Conservation (phyloP, 208 protist genomes). For the Crithidia expoeki region DNA sequence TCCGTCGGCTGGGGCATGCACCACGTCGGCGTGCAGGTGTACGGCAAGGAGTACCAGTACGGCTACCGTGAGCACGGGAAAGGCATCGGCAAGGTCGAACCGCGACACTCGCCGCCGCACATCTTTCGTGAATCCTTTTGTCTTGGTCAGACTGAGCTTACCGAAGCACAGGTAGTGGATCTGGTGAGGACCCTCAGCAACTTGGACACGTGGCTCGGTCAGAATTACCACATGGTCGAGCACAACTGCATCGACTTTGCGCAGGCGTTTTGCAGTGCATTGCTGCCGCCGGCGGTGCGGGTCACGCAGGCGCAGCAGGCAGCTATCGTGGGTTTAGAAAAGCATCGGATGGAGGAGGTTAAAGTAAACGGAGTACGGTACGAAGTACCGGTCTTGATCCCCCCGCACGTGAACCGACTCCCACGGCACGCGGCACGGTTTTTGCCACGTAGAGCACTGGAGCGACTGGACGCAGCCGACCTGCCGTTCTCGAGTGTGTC, state of each 20-base stretch:
- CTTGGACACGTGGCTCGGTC: conserved; percentile 42
- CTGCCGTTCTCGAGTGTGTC: conserved; percentile 11
- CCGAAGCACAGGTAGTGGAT: conserved; percentile 23
- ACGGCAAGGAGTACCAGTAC: conserved; percentile 59
- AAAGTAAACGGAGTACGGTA: conserved; percentile 16
- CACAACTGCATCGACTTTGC: conserved; percentile 82
- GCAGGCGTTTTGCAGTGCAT: conserved; percentile 33
- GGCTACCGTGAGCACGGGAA: conserved; percentile 38
- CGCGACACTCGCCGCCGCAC: conserved; percentile 49
- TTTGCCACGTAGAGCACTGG: conserved; percentile 15
- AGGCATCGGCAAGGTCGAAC: conserved; percentile 44
- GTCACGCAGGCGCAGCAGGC: conserved; percentile 12
- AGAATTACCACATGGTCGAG: conserved; percentile 51
- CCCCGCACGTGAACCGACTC: conserved; percentile 46
- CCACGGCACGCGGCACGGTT: conserved; percentile 22
- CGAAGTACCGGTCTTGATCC: conserved; percentile 40
- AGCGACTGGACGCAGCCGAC: conserved; percentile 1
- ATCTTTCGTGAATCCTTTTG: conserved; percentile 62
- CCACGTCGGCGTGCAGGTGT: conserved; percentile 71
- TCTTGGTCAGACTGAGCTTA: conserved; percentile 48
- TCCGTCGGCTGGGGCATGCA: conserved; percentile 52
- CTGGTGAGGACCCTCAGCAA: conserved; percentile 30
- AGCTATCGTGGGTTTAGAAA: conserved; percentile 11
- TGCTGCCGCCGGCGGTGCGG: conserved; percentile 47
- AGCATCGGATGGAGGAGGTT: conserved; percentile 23